Base-by-base conservation (phyloP, 345 rosid species). In the Streptanthus diversifolius region DNA sequence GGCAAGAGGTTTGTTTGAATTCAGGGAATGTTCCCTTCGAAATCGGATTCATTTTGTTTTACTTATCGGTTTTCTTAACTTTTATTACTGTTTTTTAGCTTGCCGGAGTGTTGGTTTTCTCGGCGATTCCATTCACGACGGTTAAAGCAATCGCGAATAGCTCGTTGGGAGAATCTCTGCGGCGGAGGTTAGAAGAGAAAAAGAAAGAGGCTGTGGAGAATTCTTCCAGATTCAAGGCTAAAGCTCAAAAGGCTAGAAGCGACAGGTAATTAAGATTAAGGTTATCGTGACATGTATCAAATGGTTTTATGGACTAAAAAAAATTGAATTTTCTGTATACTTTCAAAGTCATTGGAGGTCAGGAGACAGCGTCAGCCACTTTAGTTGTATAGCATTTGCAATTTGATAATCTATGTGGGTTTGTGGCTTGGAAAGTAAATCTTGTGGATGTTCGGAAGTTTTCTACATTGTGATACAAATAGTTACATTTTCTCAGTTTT, bases 91-190 rank as follows among this genome's bases (percentile, higher is more conserved):
- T 49, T 37, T 68, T 21, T 62, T 67, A 93, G 98, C 91, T 91
- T 15, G 96, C 87, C 7, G 97, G 97, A 22, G 95, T 93, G 69
- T 77, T 93, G 74, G 86, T 91, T 10, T 88, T 93, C 84, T 93
- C 97, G 25, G 96, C 97, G 61, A 80, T 89, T 62, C 98, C 98
- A 0, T 93, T 91, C 83, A 89, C 95, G 32, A 92, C 83, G 21
- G 98, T 93, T 44, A 93, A 91, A 78, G 96, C 96, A 80, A 85
- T 93, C 14, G 98, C 98, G 7, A 93, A 89, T 57, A 88, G 98
- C 71, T 87, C 95, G 0, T 7, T 91, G 1, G 97, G 98, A 11
- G 96, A 88, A 58, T 80, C 87, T 70, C 77, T 93, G 8, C 92
- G 82, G 78, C 73, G 79, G 40, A 80, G 83, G 67, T 74, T 93